Evolutionary conservation across 148 eudicot species (phyloP).

Genomic region (Linanthus parryae): DNA sequence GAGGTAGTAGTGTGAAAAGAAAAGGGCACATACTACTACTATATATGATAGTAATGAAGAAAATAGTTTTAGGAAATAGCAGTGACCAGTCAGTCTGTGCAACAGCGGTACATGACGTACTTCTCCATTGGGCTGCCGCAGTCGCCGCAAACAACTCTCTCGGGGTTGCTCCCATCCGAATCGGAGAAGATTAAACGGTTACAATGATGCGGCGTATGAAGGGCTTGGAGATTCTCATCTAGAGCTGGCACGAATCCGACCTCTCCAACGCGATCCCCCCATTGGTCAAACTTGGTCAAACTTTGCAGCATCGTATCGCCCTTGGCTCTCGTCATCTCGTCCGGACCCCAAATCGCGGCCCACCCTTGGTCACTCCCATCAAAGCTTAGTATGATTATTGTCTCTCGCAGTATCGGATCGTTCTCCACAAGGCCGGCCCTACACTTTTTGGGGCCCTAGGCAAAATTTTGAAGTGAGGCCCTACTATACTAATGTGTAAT

Average conservation of each 20-base stretch:
- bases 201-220: conserved; percentile 59
- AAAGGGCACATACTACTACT: no score
- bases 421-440: conserved; percentile 38
- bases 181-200: conserved; percentile 53
- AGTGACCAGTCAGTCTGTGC: conserved; percentile 16
- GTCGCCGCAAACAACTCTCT: conserved; percentile 46
- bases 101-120: conserved; percentile 52
- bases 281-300: conserved; percentile 25
- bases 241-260: conserved; percentile 46
- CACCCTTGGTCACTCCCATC: conserved; percentile 71
- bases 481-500: no score
- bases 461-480: no score
- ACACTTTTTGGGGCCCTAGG: no score
- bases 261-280: conserved; percentile 23
- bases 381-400: conserved; percentile 54
- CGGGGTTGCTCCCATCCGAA: conserved; percentile 38
- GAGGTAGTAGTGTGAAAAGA: no score
- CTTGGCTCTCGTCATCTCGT: conserved; percentile 52
- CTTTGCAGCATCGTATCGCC: conserved; percentile 37
- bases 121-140: conserved; percentile 49
- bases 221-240: conserved; percentile 27
- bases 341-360: conserved; percentile 55
- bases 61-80: no score
- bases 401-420: conserved; percentile 60
- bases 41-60: no score